Conservation (phyloP, 495 filamentous ascomycete species). For the Usnea hakonensis region DNA sequence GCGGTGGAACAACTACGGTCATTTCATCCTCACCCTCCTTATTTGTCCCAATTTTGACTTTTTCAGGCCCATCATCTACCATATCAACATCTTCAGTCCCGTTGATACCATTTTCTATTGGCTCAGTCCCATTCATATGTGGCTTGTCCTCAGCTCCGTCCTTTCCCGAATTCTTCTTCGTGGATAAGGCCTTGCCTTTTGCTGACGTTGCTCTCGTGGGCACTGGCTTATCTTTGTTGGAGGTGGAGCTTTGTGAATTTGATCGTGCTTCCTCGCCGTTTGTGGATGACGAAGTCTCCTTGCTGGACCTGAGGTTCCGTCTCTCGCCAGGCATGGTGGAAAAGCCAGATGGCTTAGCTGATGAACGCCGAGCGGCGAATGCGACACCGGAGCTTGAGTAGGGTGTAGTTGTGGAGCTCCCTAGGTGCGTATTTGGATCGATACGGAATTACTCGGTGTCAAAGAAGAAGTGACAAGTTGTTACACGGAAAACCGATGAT, state of each 20-base stretch:
- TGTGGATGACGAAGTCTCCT: slow-evolving; percentile 49
- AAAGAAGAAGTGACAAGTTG: not conserved
- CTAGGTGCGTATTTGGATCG: not conserved
- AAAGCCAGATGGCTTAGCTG: slow-evolving; percentile 5
- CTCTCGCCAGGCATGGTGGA: slow-evolving; percentile 46
- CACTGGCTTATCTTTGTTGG: slow-evolving; percentile 42
- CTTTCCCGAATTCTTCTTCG: slow-evolving; percentile 38
- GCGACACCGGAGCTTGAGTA: slow-evolving; percentile 4
- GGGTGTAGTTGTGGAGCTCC: not conserved
- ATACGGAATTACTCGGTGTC: not conserved
- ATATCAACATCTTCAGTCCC: slow-evolving; percentile 74
- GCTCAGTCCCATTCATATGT: slow-evolving; percentile 62
- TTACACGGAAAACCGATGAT: not conserved
- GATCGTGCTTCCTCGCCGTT: slow-evolving; percentile 49
- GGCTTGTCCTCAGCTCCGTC: slow-evolving; percentile 59
- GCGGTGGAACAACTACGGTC: slow-evolving; percentile 78
- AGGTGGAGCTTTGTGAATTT: slow-evolving; percentile 44
- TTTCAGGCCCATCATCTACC: slow-evolving; percentile 63
- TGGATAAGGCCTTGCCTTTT: slow-evolving; percentile 42
- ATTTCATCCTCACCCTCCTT: slow-evolving; percentile 76
- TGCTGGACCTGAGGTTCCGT: slow-evolving; percentile 51
- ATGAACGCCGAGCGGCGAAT: slow-evolving; percentile 20
- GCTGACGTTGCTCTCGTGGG: slow-evolving; percentile 33
- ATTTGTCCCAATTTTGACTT: slow-evolving; percentile 50
- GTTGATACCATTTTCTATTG: slow-evolving; percentile 66